Evolutionary conservation across 768 basidiomycete genomes (phyloP).

Genomic region (Nidularia sp.): DNA sequence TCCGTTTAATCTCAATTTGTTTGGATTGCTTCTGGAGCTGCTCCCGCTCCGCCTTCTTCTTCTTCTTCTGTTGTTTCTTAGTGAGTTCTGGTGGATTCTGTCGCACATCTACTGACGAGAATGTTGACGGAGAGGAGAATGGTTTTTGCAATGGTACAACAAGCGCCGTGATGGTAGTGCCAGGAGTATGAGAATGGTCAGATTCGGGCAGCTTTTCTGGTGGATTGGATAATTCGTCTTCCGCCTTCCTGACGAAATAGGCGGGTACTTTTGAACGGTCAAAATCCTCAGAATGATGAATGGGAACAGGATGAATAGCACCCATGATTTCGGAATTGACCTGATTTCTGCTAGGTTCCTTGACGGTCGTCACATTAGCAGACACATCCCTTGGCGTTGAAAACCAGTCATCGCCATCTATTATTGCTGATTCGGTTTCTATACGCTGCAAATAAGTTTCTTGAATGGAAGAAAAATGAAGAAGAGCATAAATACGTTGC

Average conservation of each 20-base stretch:
- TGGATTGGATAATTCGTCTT: not conserved
- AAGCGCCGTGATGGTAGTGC: not conserved
- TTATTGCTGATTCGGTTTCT: not conserved
- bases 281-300: not conserved
- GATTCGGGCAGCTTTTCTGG: not conserved
- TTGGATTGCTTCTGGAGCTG: not conserved
- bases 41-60: not conserved
- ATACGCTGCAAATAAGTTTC: not conserved
- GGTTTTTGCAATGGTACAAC: not conserved
- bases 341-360: not conserved
- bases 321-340: not conserved
- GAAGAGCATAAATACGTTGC: conserved; percentile 23
- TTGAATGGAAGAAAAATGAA: not conserved
- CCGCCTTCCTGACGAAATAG: not conserved
- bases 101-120: not conserved
- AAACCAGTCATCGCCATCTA: not conserved
- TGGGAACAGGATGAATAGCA: too few relatives aligned
- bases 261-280: not conserved
- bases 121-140: not conserved
- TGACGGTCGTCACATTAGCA: not conserved
- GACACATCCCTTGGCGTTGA: not conserved
- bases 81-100: not conserved
- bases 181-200: not conserved
- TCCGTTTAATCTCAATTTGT: not conserved
- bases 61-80: not conserved